These are phyloP conservation scores for Linnemannia elongata DNA, from an alignment of 192 early-diverging fungal genomes.

Conservation along the genomic window DNA sequence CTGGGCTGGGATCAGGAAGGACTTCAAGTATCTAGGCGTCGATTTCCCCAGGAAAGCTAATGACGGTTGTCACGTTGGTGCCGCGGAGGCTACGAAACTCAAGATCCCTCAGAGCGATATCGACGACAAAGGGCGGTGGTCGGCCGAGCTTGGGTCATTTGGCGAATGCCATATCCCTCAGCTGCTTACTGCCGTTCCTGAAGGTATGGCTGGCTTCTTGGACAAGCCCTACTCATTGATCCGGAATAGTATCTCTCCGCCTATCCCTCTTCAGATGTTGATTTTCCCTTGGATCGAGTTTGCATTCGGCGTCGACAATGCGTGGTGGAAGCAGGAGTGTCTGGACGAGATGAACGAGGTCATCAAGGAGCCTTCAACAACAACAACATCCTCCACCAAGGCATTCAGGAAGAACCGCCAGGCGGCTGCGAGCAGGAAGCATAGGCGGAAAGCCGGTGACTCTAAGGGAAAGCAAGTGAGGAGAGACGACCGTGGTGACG, in stretches of 20 bases:
- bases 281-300: conserved; percentile 7
- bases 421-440: not conserved
- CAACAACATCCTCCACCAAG: not conserved
- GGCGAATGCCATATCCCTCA: not conserved
- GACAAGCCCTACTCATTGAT: not conserved
- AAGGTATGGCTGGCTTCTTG: not conserved
- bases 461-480: not conserved
- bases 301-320: not conserved
- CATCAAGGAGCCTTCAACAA: not conserved
- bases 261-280: not conserved
- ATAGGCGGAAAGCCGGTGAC: not conserved
- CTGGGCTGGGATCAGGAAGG: not conserved
- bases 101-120: not conserved
- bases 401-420: not conserved
- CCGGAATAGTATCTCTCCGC: not conserved
- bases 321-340: conserved; percentile 6
- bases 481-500: not conserved
- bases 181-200: not conserved
- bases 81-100: not conserved
- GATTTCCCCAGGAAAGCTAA: not conserved
- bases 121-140: not conserved
- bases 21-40: not conserved
- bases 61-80: not conserved
- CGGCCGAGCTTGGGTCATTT: not conserved
- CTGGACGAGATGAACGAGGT: not conserved